Conservation (phyloP, 2,329 filamentous ascomycete genomes). For the Trichoderma pleuroti region DNA sequence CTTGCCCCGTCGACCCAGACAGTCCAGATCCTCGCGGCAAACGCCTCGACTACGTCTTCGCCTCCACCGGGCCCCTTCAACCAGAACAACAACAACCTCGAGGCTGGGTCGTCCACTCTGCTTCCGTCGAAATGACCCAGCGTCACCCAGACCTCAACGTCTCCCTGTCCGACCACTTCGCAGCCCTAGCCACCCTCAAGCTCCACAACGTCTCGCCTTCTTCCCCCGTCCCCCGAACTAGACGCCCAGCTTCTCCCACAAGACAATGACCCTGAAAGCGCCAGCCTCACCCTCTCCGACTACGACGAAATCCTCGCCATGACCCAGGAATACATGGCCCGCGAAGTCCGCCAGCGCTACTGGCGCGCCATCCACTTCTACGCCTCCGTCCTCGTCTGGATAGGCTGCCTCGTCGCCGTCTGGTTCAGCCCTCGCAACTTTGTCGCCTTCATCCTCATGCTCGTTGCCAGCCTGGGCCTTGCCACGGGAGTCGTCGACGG, state of each 20-base stretch:
- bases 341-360: conserved; percentile 69
- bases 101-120: conserved; percentile 67
- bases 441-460: conserved; percentile 73
- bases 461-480: conserved; percentile 75
- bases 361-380: conserved; percentile 74
- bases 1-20: conserved; percentile 58
- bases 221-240: conserved; percentile 23
- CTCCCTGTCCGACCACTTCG: conserved; percentile 93
- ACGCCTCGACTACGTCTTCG: conserved; percentile 91
- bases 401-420: conserved; percentile 73
- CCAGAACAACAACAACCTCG: conserved; percentile 20
- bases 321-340: conserved; percentile 62
- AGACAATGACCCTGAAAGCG: conserved; percentile 22
- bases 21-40: conserved; percentile 73
- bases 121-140: conserved; percentile 73
- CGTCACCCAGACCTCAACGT: conserved; percentile 78
- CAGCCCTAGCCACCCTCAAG: conserved; percentile 73
- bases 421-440: conserved; percentile 82
- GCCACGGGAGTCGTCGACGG: conserved; percentile 77
- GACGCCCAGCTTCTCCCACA: conserved; percentile 34
- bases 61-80: conserved; percentile 50
- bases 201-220: conserved; percentile 38
- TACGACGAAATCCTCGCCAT: conserved; percentile 69
- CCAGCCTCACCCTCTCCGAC: conserved; percentile 25
- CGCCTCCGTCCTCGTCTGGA: conserved; percentile 59